Evolutionary conservation across 345 rosid genomes (phyloP), one percentile per base, ranked within the genome.

Genomic region (Eucalyptus sideroxylon): DNA sequence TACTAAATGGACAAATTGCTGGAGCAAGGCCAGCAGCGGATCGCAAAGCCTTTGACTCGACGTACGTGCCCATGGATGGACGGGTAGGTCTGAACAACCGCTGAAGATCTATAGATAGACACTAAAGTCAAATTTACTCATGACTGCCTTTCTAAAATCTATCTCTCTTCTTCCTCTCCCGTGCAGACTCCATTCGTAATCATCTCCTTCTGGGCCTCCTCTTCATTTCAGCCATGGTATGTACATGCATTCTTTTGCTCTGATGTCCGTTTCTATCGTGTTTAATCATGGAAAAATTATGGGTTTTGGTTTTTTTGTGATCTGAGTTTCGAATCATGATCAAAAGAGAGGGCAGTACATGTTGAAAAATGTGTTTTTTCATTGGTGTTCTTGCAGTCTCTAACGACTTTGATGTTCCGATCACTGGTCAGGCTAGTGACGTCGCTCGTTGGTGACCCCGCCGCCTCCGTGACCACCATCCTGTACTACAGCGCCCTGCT

Each of bases 401-500:
- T 92, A 1, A 59, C 91, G 6, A 89, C 91, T 42, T 67, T 94
- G 93, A 88, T 94, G 95, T 87, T 95, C 91, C 93, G 94, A 86
- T 93, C 95, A 55, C 87, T 93, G 89, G 88, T 89, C 86, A 86
- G 95, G 92, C 93, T 95, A 86, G 31, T 91, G 88, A 88, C 91
- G 1, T 89, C 88, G 62, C 51, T 95, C 21, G 40, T 91, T 26
- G 37, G 60, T 9, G 92, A 94, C 45, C 95, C 96, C 1, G 92
- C 92, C 15, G 87, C 91, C 44, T 93, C 96, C 1, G 83, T 95
- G 53, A 23, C 96, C 14, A 95, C 96, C 16, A 26, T 95, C 67
- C 83, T 95, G 26, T 93, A 91, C 87, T 94, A 93, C 90, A 93
- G 94, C 69, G 87, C 92, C 50, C 93, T 93, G 86, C 92, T 95